A percentile compares a stretch with the other conserved stretches of the same genome.
Conservation (phyloP, 2,329 filamentous ascomycete genomes). For the Ilyonectria mors-panacis region DNA sequence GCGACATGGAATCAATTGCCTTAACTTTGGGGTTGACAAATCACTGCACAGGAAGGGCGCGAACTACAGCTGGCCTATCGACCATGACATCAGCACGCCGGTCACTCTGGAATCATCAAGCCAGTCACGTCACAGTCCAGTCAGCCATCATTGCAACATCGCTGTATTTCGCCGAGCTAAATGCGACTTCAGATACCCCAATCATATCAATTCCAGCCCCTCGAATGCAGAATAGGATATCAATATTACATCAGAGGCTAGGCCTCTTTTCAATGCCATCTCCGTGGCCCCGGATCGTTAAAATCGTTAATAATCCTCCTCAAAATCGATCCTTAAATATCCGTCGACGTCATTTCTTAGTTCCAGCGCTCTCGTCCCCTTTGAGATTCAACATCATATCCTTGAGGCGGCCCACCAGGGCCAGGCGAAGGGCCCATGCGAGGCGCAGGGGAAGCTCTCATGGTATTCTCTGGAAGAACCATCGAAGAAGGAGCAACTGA, state of each 20-base stretch:
- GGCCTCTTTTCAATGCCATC: conserved; percentile 18
- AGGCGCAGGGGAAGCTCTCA: conserved; percentile 15
- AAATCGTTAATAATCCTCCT: conserved; percentile 31
- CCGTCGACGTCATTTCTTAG: not conserved
- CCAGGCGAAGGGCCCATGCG: conserved; percentile 34
- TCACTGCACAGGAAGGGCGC: conserved; percentile 29
- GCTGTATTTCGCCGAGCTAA: conserved; percentile 20
- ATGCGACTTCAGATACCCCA: conserved; percentile 16
- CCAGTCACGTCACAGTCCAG: conserved; percentile 14
- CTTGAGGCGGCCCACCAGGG: conserved; percentile 50
- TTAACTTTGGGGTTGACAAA: conserved; percentile 28
- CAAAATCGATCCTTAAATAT: conserved; percentile 23
- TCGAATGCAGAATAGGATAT: conserved; percentile 27
- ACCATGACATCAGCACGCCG: conserved; percentile 26
- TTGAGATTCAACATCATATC: conserved; percentile 57
- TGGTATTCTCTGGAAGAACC: conserved; percentile 34
- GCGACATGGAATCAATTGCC: conserved; percentile 5
- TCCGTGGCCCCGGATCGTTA: conserved; percentile 24
- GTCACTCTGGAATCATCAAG: not conserved
- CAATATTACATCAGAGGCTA: conserved; percentile 21
- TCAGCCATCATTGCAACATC: conserved; percentile 13
- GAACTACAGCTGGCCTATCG: conserved; percentile 8
- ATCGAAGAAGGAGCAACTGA: conserved; percentile 7
- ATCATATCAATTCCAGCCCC: conserved; percentile 29
- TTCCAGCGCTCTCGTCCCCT: conserved; percentile 48